Evolutionary conservation across 179 eudicot species (phyloP).

Genomic region (Heliamphora pulchella): DNA sequence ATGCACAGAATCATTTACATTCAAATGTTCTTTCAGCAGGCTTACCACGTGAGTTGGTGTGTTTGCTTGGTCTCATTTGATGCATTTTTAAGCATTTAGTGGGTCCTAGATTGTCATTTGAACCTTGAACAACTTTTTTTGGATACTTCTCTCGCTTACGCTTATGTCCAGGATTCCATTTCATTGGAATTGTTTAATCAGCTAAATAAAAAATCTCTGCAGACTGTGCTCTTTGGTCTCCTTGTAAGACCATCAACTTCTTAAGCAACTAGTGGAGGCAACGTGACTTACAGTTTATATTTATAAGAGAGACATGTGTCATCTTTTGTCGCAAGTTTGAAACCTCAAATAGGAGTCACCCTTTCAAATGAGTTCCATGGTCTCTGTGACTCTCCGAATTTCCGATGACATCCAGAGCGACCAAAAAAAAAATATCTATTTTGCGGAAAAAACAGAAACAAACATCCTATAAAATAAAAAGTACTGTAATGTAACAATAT

Average conservation of each 20-base stretch:
- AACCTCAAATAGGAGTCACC: too few species aligned
- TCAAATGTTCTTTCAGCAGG: constrained; percentile 63
- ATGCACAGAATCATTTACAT: constrained; percentile 67
- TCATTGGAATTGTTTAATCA: neutral
- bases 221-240: neutral
- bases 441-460: too few species aligned
- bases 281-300: neutral
- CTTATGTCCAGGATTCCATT: neutral
- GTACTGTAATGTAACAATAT: too few species aligned
- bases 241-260: neutral
- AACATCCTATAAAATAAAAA: too few species aligned
- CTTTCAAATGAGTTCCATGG: too few species aligned
- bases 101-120: neutral
- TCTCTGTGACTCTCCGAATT: too few species aligned
- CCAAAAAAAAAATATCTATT: too few species aligned
- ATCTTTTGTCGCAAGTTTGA: too few species aligned
- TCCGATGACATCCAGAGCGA: too few species aligned
- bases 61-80: constrained; percentile 50
- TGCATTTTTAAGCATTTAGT: constrained; percentile 13
- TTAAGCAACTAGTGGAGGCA: neutral
- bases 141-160: neutral
- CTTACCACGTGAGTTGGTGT: constrained; percentile 99
- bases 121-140: neutral
- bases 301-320: too few species aligned
- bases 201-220: neutral